Evolutionary conservation across 2,329 filamentous ascomycete species (phyloP).

Genomic region (Penicillium sp.): DNA sequence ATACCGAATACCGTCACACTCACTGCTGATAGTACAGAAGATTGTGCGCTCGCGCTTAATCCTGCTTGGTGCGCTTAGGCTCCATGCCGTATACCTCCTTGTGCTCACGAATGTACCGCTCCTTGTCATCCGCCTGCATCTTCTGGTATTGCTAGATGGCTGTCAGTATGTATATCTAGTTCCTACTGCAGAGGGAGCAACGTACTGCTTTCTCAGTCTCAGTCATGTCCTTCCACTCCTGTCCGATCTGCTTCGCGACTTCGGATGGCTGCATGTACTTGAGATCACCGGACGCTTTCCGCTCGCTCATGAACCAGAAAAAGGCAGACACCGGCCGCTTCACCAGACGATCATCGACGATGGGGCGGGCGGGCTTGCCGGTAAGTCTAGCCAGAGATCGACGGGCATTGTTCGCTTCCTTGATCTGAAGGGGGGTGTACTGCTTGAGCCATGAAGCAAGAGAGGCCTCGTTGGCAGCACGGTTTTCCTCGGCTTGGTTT

Average conservation of each 20-base stretch:
- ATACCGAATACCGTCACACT: conserved; percentile 1
- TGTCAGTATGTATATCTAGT: background rate
- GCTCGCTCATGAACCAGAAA: conserved; percentile 47
- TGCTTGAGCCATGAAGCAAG: conserved; percentile 57
- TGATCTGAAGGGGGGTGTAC: conserved; percentile 59
- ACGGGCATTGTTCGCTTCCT: conserved; percentile 60
- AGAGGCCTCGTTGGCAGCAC: conserved; percentile 42
- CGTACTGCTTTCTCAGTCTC: conserved; percentile 40
- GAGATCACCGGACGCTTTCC: conserved; percentile 51
- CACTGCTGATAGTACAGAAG: conserved; percentile 3
- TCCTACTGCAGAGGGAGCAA: background rate
- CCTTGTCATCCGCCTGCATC: conserved; percentile 25
- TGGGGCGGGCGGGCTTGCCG: conserved; percentile 21
- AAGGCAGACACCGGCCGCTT: conserved; percentile 46
- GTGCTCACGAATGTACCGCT: conserved; percentile 38
- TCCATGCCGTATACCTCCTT: conserved; percentile 36
- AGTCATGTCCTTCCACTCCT: conserved; percentile 30
- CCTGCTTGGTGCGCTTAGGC: background rate
- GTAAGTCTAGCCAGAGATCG: conserved; percentile 27
- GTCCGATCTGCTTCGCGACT: conserved; percentile 7
- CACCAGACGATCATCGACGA: conserved; percentile 57
- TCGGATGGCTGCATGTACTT: conserved; percentile 47
- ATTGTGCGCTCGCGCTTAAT: background rate
- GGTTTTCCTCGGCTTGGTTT: conserved; percentile 51
- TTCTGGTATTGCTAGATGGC: conserved; percentile 7